Conservation (phyloP, 2,329 filamentous ascomycete genomes). For the Diplodia corticola region DNA sequence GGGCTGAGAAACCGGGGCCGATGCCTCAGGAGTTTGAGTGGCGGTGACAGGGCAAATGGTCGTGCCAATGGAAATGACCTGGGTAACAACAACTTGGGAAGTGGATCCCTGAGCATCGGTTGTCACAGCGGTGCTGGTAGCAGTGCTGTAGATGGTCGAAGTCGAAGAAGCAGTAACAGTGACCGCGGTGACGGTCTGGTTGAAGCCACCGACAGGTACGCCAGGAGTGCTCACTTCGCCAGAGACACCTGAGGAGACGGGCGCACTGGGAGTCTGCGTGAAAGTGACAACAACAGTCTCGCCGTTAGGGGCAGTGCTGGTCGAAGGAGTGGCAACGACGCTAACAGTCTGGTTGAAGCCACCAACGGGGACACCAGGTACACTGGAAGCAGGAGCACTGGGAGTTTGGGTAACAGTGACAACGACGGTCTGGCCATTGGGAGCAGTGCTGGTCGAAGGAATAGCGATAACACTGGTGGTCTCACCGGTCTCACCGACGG, state of each 20-base stretch:
- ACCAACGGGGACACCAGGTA: constrained; percentile 26
- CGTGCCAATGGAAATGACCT: constrained; percentile 44
- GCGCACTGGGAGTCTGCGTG: neutral
- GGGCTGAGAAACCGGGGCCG: constrained; percentile 19
- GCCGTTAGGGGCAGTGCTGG: neutral
- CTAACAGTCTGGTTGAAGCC: neutral
- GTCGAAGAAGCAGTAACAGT: constrained; percentile 44
- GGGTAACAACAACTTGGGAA: constrained; percentile 17
- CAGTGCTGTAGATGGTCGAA: constrained; percentile 11
- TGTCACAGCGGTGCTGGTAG: neutral
- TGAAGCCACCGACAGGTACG: neutral
- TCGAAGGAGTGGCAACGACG: neutral
- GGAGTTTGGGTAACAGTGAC: neutral
- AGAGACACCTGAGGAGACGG: neutral
- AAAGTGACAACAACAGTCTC: neutral
- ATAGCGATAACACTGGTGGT: neutral
- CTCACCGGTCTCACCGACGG: neutral
- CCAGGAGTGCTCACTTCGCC: constrained; percentile 17
- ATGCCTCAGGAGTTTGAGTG: constrained; percentile 18
- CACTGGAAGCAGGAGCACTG: neutral
- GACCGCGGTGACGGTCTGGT: neutral
- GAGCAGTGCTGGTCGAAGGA: neutral
- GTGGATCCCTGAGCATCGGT: constrained; percentile 20
- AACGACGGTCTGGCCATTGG: neutral
- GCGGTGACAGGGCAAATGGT: constrained; percentile 3